Evolutionary conservation across 371 early-diverging fungal species (phyloP).

Genomic region (Blastocladiella emersonii): DNA sequence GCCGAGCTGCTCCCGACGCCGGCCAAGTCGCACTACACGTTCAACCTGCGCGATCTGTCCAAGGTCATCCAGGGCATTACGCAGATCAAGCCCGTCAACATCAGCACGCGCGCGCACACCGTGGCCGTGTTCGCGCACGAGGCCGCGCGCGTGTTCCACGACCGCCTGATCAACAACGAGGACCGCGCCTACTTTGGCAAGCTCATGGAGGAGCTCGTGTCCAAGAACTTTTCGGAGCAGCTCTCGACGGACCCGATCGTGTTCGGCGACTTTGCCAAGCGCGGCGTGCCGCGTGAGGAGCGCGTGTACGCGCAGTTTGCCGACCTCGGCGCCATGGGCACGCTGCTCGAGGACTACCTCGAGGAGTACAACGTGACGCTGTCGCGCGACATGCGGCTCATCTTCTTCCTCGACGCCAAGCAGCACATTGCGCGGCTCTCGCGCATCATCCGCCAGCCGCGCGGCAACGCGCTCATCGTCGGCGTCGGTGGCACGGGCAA

Average conservation of each 20-base stretch:
- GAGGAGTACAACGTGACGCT: slow-evolving; percentile 40
- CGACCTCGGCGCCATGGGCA: slow-evolving; percentile 29
- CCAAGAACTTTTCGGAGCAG: slow-evolving; percentile 1
- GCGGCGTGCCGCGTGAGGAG: slow-evolving; percentile 34
- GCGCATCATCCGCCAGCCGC: slow-evolving; percentile 37
- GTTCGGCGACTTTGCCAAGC: slow-evolving; percentile 37
- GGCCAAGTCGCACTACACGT: slow-evolving; percentile 43
- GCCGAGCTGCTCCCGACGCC: slow-evolving; percentile 41
- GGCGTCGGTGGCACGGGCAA: slow-evolving; percentile 43
- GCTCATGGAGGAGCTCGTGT: slow-evolving; percentile 16
- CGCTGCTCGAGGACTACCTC: slow-evolving; percentile 35
- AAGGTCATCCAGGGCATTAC: slow-evolving; percentile 34
- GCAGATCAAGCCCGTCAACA: slow-evolving; percentile 24
- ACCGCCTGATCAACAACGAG: slow-evolving; percentile 35
- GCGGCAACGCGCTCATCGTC: slow-evolving; percentile 36
- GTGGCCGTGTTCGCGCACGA: slow-evolving; percentile 37
- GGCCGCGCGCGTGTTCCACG: slow-evolving; percentile 36
- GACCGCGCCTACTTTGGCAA: slow-evolving; percentile 20
- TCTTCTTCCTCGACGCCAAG: slow-evolving; percentile 42
- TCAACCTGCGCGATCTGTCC: slow-evolving; percentile 39
- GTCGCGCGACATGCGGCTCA: slow-evolving; percentile 32
- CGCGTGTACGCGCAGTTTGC: slow-evolving; percentile 27
- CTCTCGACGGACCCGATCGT: slow-evolving; percentile 18
- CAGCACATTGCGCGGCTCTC: slow-evolving; percentile 37
- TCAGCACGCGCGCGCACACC: slow-evolving; percentile 22